Base-by-base conservation (phyloP, 23 red algal species). In the Gracilaria domingensis region DNA sequence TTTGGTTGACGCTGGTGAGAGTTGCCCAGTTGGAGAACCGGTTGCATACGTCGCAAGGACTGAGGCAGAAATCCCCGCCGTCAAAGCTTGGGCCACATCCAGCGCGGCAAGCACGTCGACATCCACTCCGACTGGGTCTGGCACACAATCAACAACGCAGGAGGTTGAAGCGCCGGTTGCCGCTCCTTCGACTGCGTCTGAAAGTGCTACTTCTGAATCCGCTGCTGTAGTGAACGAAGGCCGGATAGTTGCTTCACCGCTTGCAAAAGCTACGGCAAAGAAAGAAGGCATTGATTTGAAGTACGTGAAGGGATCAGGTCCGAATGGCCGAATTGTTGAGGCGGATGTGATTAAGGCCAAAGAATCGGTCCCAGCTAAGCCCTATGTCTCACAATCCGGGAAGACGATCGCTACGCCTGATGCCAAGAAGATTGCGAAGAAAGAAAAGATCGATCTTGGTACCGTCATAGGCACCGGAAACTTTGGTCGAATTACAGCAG, bases 361-460 rank as follows among this genome's bases (percentile, higher is more conserved):
- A 58, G 72, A 57, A n/a, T 47, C 53, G 34, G 21, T 38, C 9
- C 53, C 53, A 8, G 85, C 59, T 51, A 20, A 74, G 21, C 29
- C 72, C 44, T 80, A 75, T 23, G 81, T 80, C 35, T 82, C 93
- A 32, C 70, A 79, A 59, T 49, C 84, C 20, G 85, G 74, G 0
- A 93, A 93, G 53, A 53, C 86, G 2, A 58, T 85, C 66, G 95
- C 95, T 0, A 98, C 96, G 21, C 96, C 96, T 12, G 88, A 98
- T 29, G 96, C 96, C 3, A 94, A 94, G 91, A 98, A 98, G 61
- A 71, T 95, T 23, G 96, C 96, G 7, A 95, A 95, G 80, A 93
- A 89, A 38, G 92, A 95, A 75, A 88, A 88, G 66, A 95, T 98
- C 42, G 85, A 94, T 30, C 88, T 98, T 45, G 51, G 70, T 18